Base-by-base conservation (phyloP, 202 grass and related monocot genomes). In the Alloteropsis angusta region DNA sequence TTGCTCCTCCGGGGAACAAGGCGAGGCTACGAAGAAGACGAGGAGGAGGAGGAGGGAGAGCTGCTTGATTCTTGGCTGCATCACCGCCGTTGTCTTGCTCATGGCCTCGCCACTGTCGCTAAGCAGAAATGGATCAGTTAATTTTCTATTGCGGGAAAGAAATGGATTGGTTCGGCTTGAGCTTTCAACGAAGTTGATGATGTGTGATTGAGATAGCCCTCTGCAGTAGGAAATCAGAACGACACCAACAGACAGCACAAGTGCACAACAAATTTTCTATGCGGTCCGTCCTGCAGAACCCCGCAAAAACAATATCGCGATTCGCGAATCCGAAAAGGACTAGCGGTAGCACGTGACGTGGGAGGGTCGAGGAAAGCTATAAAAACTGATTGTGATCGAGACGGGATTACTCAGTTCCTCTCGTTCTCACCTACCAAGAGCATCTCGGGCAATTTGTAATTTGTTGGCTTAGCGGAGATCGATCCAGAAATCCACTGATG, bases 21-120 rank as follows among this genome's bases (percentile, higher is more conserved):
- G 68, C 57, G 78, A 62, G 83, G 79, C 81, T 23, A 84, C 15
- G 11, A 44, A 63, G 9, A 76, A 4, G 16, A 88, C 13, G 0
- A 64, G 4, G 3, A 30, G 65, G 49, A 68, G 10, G 6, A 48
- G 65, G 12, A 7, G 6, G 55, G 32, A 6, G 56, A 77, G 7
- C 37, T 6, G 15, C 3, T 0, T 1, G 9, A 45, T 28, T n/a
- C 70, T 23, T 72, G 60, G 68, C 28, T 5, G 62, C 86, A 84
- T 84, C 50, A 30, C 39, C 38, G 9, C 42, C 34, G 45, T 60
- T 19, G 15, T 30, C 72, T 58, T 66, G 71, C 4, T 12, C 13
- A 12, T 25, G 13, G 8, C 2, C 19, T 50, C 2, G 6, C 64
- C 7, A 43, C 14, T 63, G 55, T 63, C 9, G 42, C 16, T 22